Percentiles rank a stretch among this genome's conserved stretches.
Conservation (phyloP, 2,329 filamentous ascomycete genomes). For the Penicillium sp. region DNA sequence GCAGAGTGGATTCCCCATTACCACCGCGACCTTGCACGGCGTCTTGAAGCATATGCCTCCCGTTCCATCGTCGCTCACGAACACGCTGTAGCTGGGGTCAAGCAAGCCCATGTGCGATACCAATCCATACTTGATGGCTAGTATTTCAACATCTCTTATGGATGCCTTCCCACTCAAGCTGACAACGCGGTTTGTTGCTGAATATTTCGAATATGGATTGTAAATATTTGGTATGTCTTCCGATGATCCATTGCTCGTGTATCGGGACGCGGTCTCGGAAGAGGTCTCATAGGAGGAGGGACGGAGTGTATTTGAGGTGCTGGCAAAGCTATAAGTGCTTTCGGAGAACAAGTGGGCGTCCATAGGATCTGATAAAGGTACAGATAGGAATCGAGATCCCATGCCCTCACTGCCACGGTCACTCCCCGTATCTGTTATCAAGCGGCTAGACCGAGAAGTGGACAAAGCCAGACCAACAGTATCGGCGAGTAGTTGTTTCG, state of each 20-base stretch:
- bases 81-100: conserved; percentile 48
- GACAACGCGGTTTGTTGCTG: not conserved
- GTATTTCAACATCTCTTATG: conserved; percentile 2
- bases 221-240: not conserved
- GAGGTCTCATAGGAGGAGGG: not conserved
- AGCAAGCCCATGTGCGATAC: conserved; percentile 52
- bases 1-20: conserved; percentile 48
- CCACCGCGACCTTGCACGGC: conserved; percentile 42
- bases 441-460: too few relatives aligned
- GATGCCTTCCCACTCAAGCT: not conserved
- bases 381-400: not conserved
- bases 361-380: not conserved
- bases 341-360: not conserved
- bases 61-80: conserved; percentile 41
- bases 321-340: not conserved
- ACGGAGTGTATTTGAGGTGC: not conserved
- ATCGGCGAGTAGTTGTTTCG: not conserved
- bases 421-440: not conserved
- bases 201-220: not conserved
- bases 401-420: not conserved
- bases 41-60: conserved; percentile 48
- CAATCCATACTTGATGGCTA: conserved; percentile 41
- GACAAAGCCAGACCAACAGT: not conserved
- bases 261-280: not conserved
- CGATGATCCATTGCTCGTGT: not conserved